Evolutionary conservation across 2,329 filamentous ascomycete genomes (phyloP).

Genomic region (Phyllosticta ampelicida): DNA sequence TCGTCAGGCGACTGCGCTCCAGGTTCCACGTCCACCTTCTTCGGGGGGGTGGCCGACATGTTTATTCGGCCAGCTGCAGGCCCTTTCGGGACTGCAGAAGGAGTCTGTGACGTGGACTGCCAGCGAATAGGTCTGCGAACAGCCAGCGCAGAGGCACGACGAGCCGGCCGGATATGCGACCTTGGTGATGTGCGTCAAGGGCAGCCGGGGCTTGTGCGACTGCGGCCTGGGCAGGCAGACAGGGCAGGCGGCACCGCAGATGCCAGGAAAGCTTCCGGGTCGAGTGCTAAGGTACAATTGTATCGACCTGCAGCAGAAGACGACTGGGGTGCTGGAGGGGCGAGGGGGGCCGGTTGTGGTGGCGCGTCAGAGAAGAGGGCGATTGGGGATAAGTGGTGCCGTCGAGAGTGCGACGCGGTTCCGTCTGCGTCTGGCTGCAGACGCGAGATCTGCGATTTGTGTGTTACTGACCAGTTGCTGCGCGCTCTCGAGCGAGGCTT

Average conservation of each 20-base stretch:
- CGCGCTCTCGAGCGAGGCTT: background rate
- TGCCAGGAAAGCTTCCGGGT: conserved; percentile 11
- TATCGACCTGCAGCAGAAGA: conserved; percentile 10
- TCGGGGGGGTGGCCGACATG: conserved; percentile 88
- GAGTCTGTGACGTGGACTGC: conserved; percentile 18
- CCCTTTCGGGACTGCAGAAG: conserved; percentile 28
- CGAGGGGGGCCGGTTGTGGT: background rate
- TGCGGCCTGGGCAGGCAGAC: conserved; percentile 1
- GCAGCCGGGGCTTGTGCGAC: conserved; percentile 12
- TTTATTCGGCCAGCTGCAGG: conserved; percentile 59
- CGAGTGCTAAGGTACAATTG: conserved; percentile 9
- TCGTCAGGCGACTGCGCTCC: conserved; percentile 87
- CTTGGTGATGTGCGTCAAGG: conserved; percentile 12
- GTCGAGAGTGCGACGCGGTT: conserved; percentile 8
- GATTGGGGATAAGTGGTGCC: conserved; percentile 8
- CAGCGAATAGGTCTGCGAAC: conserved; percentile 11
- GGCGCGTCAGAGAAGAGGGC: conserved; percentile 7
- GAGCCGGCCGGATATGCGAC: conserved; percentile 24
- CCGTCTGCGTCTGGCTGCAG: conserved; percentile 3
- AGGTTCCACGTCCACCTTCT: conserved; percentile 81
- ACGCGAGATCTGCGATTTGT: conserved; percentile 3
- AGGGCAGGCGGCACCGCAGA: conserved; percentile 2
- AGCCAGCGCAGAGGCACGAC: conserved; percentile 10
- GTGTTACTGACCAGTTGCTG: conserved; percentile 5
- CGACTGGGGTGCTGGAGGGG: conserved; percentile 4